Conservation (phyloP, 2,329 filamentous ascomycete genomes). For the Monosporascus sp. region DNA sequence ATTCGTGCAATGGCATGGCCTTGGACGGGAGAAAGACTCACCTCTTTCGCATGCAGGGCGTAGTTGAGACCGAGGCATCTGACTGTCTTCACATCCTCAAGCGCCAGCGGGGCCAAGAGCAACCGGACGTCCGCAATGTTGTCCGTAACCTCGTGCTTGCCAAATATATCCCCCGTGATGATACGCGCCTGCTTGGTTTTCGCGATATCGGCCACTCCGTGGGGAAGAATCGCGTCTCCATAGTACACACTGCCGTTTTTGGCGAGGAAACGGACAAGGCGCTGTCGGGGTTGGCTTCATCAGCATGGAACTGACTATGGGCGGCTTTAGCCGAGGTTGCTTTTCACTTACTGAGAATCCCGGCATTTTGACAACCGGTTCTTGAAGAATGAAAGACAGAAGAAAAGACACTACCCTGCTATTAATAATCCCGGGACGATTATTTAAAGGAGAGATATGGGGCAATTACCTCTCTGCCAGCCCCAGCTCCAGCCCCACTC, state of each 20-base stretch:
- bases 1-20: background rate
- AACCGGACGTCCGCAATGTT: conserved; percentile 49
- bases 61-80: conserved; percentile 70
- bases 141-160: conserved; percentile 58
- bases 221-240: conserved; percentile 66
- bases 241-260: conserved; percentile 66
- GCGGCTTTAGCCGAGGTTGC: background rate
- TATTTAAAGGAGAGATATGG: too few relatives aligned
- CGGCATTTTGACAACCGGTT: conserved; percentile 25
- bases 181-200: conserved; percentile 56
- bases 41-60: conserved; percentile 64
- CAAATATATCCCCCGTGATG: conserved; percentile 62
- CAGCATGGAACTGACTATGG: too few relatives aligned
- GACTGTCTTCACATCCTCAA: conserved; percentile 59
- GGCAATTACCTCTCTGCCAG: too few relatives aligned
- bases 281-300: conserved; percentile 35
- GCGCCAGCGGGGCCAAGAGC: conserved; percentile 60
- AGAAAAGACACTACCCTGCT: too few relatives aligned
- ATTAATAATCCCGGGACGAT: too few relatives aligned
- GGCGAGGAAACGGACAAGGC: conserved; percentile 68
- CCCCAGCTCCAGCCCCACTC: too few relatives aligned
- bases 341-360: conserved; percentile 39
- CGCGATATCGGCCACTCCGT: conserved; percentile 54
- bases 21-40: conserved; percentile 17
- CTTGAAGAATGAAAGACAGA: too few relatives aligned